Percentiles rank a stretch among this genome's conserved stretches.
Evolutionary conservation across 495 filamentous ascomycete genomes (phyloP).

Genomic region (Penicillium odoratum): DNA sequence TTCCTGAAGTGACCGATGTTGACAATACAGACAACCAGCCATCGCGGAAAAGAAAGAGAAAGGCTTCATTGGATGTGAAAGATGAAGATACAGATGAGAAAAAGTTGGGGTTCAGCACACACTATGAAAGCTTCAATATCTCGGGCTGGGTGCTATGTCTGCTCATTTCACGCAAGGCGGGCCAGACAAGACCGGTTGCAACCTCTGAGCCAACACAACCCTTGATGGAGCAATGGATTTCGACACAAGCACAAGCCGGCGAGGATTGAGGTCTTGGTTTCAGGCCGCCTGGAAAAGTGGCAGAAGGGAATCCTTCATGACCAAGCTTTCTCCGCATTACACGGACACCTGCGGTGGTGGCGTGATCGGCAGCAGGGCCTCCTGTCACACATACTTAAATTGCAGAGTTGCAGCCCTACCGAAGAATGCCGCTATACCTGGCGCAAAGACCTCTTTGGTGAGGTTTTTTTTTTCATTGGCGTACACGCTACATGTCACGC

Average conservation of each 20-base stretch:
- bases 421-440: not conserved
- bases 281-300: constrained; percentile 2
- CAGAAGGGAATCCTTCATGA: constrained; percentile 3
- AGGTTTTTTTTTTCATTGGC: not conserved
- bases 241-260: constrained; percentile 58
- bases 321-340: constrained; percentile 14
- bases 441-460: not conserved
- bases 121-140: constrained; percentile 94
- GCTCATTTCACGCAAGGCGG: constrained; percentile 74
- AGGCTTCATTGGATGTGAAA: not conserved
- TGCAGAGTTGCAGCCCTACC: constrained; percentile 16
- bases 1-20: constrained; percentile 32
- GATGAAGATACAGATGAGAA: constrained; percentile 67
- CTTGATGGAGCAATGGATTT: constrained; percentile 93
- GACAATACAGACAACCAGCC: constrained; percentile 7
- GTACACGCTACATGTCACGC: constrained; percentile 1
- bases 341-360: constrained; percentile 16
- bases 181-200: constrained; percentile 31
- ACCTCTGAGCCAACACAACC: constrained; percentile 55
- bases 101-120: constrained; percentile 78
- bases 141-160: constrained; percentile 89
- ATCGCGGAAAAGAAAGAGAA: constrained; percentile 16
- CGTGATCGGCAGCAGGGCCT: constrained; percentile 11
- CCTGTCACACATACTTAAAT: constrained; percentile 20
- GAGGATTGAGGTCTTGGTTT: constrained; percentile 39